Base-by-base conservation (phyloP, 257 asterid species). In the Jaltomata sinuosa region DNA sequence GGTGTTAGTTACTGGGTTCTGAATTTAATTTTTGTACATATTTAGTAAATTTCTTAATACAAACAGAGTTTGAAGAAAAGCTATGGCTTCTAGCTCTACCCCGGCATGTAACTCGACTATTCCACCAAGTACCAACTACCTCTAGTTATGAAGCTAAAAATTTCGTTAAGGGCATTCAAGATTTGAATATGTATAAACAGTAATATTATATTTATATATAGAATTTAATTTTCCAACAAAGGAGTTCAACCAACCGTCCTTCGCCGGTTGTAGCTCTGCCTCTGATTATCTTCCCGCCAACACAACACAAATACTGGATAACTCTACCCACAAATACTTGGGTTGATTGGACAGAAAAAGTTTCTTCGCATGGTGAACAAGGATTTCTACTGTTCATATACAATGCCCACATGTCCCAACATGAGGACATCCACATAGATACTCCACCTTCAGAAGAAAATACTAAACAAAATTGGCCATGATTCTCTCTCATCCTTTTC, bases 371-470 rank as follows among this genome's bases (percentile, higher is more conserved):
- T 47, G 42, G 61, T 49, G 42, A 47, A 47, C 27, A 22, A 76
- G 61, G 81, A 49, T 47, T 47, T 47, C 59, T 81, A 74, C 40
- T 74, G 76, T 81, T 86, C 86, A 83, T 80, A 79, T 87, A 82
- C 42, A 80, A 29, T 85, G 22, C 59, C 83, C 69, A 29, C 54
- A 82, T 81, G 88, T 83, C 80, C 38, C 80, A 85, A 84, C 88
- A 84, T 72, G 85, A 89, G 81, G 89, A 88, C 89, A 83, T 86
- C 91, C 89, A 88, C 87, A 57, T 82, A 83, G 91, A 90, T 88
- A 83, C 87, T 87, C 42, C 87, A 81, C 91, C 89, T 84, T 83
- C 77, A 84, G 81, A 87, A 38, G 77, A 84, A 87, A 84, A 83
- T 84, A 80, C 81, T 40, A 83, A 78, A 64, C 67, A 80, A 47